Base-by-base conservation (phyloP, 1,284 basidiomycete genomes). In the Ganoderma sinense region DNA sequence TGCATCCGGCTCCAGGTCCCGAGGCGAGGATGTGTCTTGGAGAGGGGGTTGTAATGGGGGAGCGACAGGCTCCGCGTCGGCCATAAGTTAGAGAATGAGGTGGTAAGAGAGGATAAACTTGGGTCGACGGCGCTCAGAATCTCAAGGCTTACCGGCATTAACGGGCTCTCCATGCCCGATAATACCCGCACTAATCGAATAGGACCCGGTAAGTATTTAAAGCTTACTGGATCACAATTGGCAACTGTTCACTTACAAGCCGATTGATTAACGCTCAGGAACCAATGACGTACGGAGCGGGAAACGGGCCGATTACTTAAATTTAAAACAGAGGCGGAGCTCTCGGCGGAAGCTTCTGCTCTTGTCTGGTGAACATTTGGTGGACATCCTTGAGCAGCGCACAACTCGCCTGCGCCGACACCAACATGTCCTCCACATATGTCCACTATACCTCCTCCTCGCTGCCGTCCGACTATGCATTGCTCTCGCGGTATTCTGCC, bases 401-500 rank as follows among this genome's bases (percentile, higher is more conserved):
- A 33, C 20, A 36, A 23, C 10, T 23, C 7, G 31, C 18, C 53
- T 55, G 48, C 5, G 2, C 13, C 39, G 8, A 18, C 16, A 41
- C 63, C 62, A 63, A 66, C 71, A 84, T 85, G 84, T 83, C 84
- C 5, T 82, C 78, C 33, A 82, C 85, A 13, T 88, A 90, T 73
- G 85, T 87, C 33, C 85, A 88, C 75, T 82, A 83, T 1, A 75
- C 82, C 2, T 84, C 89, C 20, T 85, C 87, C 0, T 91, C 89
- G 1, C 78, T 91, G 18, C 89, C 90, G 26, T 87, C 88, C 0
- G 89, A 91, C 80, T 90, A 91, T 75, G 89, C 88, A 6, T 78
- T 89, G 48, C 79, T 91, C 16, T 87, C 89, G 16, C 84, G 84
- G 26, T 87, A 85, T 69, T 84, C 86, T 45, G 81, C 76, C 33